Evolutionary conservation across 1,284 basidiomycete genomes (phyloP), one percentile per base, ranked within the genome.

Genomic region (Ustilago nuda): DNA sequence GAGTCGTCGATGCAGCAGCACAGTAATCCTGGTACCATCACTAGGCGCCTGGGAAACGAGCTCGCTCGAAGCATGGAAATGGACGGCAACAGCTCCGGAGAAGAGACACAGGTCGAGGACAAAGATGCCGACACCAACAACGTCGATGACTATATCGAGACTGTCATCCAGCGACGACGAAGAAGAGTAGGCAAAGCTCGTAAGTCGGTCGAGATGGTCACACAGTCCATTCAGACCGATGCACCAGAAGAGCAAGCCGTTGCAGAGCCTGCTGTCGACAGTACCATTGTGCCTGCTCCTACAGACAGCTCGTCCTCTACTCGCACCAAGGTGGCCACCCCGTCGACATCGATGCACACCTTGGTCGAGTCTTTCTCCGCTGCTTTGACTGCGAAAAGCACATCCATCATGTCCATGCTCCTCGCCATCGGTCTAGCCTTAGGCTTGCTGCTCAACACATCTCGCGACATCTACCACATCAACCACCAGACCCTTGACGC

Each of bases 1-100:
- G 66, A 76, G n/a, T 61, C 59, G 4, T 76, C 72, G 23, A 58
- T 56, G 1, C 87, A 92, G 23, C 61, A 60, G 27, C 55, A 68
- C 39, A 72, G 74, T 63, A 69, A 69, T 35, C 74, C 61, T 4
- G 41, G 54, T 8, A 72, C 69, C n/a, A 35, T 72, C 27, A 62
- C 62, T 2, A 51, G 66, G 35, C 60, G 69, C 2, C 61, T 76
- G 4, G 74, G 70, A 39, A 76, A 72, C 54, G 74, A 76, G 61
- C 69, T 76, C 11, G 74, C 74, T 8, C 65, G 70, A 39, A 65
- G 60, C 60, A 59, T 76, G 56, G 62, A 66, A 30, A 39, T 72
- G 19, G 60, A 68, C 8, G 66, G 39, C 9, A 27, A 76, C 43
- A 69, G 63, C 51, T 67, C 64, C 35, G 68, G 68, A 50, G 73